Conservation (phyloP, 2,329 filamentous ascomycete genomes). For the Acrodontium crateriforme region DNA sequence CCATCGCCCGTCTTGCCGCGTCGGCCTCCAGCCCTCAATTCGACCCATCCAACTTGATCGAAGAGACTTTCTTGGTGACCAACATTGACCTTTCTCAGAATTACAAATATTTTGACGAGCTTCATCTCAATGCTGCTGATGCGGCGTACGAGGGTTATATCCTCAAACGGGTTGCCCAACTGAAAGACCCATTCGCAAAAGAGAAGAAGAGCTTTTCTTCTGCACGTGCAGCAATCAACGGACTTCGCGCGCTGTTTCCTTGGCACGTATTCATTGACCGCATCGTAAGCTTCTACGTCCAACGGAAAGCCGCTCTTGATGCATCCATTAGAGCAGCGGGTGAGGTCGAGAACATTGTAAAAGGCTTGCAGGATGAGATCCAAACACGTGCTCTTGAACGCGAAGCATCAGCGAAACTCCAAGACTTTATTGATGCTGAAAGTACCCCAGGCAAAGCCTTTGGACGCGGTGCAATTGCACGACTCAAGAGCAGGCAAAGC, state of each 20-base stretch:
- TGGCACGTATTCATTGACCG: slow-evolving; percentile 36
- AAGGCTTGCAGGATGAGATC: slow-evolving; percentile 17
- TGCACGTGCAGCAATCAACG: slow-evolving; percentile 33
- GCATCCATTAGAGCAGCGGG: slow-evolving; percentile 28
- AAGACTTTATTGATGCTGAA: slow-evolving; percentile 10
- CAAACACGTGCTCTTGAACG: slow-evolving; percentile 9
- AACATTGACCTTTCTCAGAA: slow-evolving; percentile 10
- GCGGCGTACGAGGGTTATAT: slow-evolving; percentile 1
- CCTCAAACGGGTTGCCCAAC: too few species aligned
- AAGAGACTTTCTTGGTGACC: slow-evolving; percentile 11
- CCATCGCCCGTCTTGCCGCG: slow-evolving; percentile 12
- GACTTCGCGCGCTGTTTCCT: slow-evolving; percentile 32
- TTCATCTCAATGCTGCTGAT: slow-evolving; percentile 5
- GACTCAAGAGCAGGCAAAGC: slow-evolving; percentile 8
- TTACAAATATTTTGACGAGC: slow-evolving; percentile 7
- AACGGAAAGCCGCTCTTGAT: slow-evolving; percentile 28
- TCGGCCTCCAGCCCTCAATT: slow-evolving; percentile 7
- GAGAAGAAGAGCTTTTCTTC: too few species aligned
- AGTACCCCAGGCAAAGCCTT: slow-evolving; percentile 10
- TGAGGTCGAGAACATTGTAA: slow-evolving; percentile 27
- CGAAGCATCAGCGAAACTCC: slow-evolving; percentile 5
- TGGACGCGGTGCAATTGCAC: slow-evolving; percentile 7
- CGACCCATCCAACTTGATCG: slow-evolving; percentile 9
- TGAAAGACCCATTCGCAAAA: slow-evolving; percentile 14
- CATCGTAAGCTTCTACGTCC: slow-evolving; percentile 12